Base-by-base conservation (phyloP, 345 rosid genomes). In the Linum usitatissimum region DNA sequence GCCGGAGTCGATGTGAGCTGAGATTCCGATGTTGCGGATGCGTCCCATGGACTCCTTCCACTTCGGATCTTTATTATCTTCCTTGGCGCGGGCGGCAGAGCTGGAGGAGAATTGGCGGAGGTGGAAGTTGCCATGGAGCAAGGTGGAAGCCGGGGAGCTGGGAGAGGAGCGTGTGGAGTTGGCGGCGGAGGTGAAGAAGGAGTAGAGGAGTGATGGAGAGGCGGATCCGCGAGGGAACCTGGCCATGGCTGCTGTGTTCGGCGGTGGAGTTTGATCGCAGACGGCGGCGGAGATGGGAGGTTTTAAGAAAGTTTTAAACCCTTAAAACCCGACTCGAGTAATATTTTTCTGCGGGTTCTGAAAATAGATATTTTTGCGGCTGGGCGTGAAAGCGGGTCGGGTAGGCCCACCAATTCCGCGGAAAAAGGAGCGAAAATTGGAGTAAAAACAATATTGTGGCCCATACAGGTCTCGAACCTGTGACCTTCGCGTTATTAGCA, bases 1-100 rank as follows among this genome's bases (percentile, higher is more conserved):
- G 18, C 99, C 99, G 30, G 99, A 94, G 64, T 90, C 99, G 65
- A 94, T 94, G 64, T 94, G 99, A 53, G 97, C 99, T 0, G 97
- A 94, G 78, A 94, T 94, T 58, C 99, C 97, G 45, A 94, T 94
- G 68, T 94, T 94, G 8, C 99, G 90, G 65, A 82, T 74, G 69
- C 74, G 77, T 7, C 81, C 83, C 96, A 88, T 90, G 8, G 97
- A 84, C n/a, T 90, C 99, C 77, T 86, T 94, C 99, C 99, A 94
- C 93, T 89, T 87, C 63, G 89, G 83, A 20, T 88, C 93, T 64
- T 90, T 90, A 28, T 84, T 90, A 23, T 84, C 89, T 5, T 81
- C 96, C 66, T 87, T 89, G 55, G 80, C 86, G 36, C 92, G 90
- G 1, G 95, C 89, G 45, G 72, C 72, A 23, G 28, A 23, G 77